These are phyloP conservation scores for Mortierella claussenii DNA, from an alignment of 192 early-diverging fungal genomes.

Conservation along the genomic window DNA sequence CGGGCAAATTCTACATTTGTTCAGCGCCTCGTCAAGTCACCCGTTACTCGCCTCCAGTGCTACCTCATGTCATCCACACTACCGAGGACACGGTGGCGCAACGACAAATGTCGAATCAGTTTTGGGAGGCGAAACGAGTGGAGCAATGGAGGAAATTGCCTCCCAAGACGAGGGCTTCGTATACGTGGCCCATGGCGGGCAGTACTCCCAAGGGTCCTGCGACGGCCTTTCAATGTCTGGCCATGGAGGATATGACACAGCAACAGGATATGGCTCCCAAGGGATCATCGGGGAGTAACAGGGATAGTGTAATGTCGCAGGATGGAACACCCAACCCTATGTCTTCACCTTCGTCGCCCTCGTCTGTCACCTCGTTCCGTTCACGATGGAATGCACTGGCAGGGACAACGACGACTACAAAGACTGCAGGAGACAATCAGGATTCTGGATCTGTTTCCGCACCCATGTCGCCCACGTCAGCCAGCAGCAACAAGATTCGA, in stretches of 20 bases:
- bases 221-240: slow-evolving; percentile 67
- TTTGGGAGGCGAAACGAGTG: slow-evolving; percentile 74
- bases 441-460: too few species aligned
- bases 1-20: slow-evolving; percentile 76
- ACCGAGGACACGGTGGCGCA: slow-evolving; percentile 29
- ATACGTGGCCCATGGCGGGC: slow-evolving; percentile 76
- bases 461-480: slow-evolving; percentile 2
- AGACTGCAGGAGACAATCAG: too few species aligned
- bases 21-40: slow-evolving; percentile 74
- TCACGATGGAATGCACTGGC: slow-evolving; percentile 32
- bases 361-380: slow-evolving; percentile 45
- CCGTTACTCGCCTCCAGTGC: slow-evolving; percentile 68
- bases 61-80: slow-evolving; percentile 31
- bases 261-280: slow-evolving; percentile 18
- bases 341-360: slow-evolving; percentile 45
- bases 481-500: slow-evolving; percentile 18
- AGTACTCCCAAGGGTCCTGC: slow-evolving; percentile 59
- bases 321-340: slow-evolving; percentile 33
- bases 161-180: slow-evolving; percentile 67
- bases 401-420: background rate
- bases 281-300: background rate
- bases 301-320: slow-evolving; percentile 46
- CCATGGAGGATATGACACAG: slow-evolving; percentile 63
- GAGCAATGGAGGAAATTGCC: slow-evolving; percentile 67
- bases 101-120: slow-evolving; percentile 56